Base-by-base conservation (phyloP, 108 stramenopile genomes). In the Skeletonema marinoi region DNA sequence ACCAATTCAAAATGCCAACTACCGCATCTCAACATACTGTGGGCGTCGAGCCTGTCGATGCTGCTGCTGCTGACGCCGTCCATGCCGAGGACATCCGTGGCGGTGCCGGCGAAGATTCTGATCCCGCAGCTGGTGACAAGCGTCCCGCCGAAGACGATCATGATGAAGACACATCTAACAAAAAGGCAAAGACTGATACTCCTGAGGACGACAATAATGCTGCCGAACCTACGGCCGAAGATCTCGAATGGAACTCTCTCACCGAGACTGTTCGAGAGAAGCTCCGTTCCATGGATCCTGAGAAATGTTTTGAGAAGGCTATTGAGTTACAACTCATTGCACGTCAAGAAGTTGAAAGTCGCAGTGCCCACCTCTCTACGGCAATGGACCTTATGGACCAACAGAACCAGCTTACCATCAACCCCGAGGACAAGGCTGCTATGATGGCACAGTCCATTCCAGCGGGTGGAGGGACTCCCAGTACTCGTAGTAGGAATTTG, bases 271-370 rank as follows among this genome's bases (percentile, higher is more conserved):
- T 81, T 19, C 69, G 68, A 4, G 35, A 41, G 7, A 68, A 74
- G 39, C 80, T 81, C 12, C 46, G 68, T 30, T 30, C 68, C 6
- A 81, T 81, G 80, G 32, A 39, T 21, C 70, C 80, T 30, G 80
- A 81, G 46, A 74, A 70, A 42, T 81, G 80, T 59, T 81, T 81
- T 64, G 54, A 70, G 51, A 70, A 60, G 61, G 80, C 80, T 0
- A 33, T 81, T 13, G 80, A 81, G 60, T 44, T 81, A 16, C 32
- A 68, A 31, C 58, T 74, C 51, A 46, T 81, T 58, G 80, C 80
- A 17, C 69, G 65, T 9, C 16, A 32, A 33, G 72, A 81, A 65
- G 80, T 81, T 50, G 68, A 74, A n/a, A 65, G 32, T 33, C 74
- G 68, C 0, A 81, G 80, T 31, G 39, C 60, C 21, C 73, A 81